Base-by-base conservation (phyloP, 352 stramenopile genomes). In the Phytophthora citrophthora region DNA sequence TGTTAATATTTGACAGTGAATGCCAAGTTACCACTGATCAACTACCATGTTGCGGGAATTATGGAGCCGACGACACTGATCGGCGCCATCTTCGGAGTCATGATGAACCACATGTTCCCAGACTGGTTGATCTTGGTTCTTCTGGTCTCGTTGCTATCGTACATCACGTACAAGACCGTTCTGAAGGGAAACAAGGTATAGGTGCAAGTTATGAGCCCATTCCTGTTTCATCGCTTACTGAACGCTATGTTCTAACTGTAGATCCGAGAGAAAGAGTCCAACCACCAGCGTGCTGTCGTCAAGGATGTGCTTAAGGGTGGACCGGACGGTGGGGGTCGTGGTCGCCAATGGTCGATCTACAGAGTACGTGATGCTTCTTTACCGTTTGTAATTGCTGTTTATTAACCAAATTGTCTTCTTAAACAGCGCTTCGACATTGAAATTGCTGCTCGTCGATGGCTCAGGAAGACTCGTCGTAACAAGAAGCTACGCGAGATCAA, bases 1-100 rank as follows among this genome's bases (percentile, higher is more conserved):
- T 16, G 16, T 15, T 36, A 15, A 24, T 24, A 3, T 12, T 54
- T 27, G 8, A 20, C 38, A 93, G 84, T 55, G 26, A 78, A 90
- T 32, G 83, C 83, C 0, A 93, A 98, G 70, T 68, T 96, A 34
- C 95, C 96, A 10, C 79, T 99, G 16, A 97, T 99, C 38, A 96
- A 99, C 81, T 99, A 98, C 89, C 94, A 98, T 59, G 79, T 99
- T n/a, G 96, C 98, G n/a, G 69, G 98, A 3, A 93, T 99, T n/a
- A 99, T 99, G 97, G 96, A 99, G 82, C 97, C 97, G 2, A 86
- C 96, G 65, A 93, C 87, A 36, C 73, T 95, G 11, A 84, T 93
- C 31, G 87, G 87, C 34, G 61, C 85, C 47, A 82, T 93, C 64
- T 90, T 93, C 27, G 87, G 85, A 29, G 87, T 95, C 15, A 90